Evolutionary conservation across 371 early-diverging fungal species (phyloP).

Genomic region (Mortierella sp.): DNA sequence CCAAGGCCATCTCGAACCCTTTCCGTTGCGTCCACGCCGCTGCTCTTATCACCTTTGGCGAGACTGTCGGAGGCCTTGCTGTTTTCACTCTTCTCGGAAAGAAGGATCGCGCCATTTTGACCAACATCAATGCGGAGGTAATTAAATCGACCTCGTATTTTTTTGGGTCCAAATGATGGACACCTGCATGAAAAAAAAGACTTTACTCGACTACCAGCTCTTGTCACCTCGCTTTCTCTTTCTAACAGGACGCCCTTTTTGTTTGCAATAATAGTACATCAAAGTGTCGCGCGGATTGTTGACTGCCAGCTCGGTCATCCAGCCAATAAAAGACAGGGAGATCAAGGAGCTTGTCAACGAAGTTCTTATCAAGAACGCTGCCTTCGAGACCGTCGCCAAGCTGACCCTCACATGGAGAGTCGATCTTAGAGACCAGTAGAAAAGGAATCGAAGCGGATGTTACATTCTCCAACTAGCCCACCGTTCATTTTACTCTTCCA

Average conservation of each 20-base stretch:
- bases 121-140: slow-evolving; percentile 66
- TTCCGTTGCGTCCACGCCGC: slow-evolving; percentile 65
- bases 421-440: slow-evolving; percentile 36
- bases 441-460: neutral
- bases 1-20: slow-evolving; percentile 36
- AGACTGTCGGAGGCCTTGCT: slow-evolving; percentile 69
- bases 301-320: slow-evolving; percentile 52
- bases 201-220: no score
- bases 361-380: slow-evolving; percentile 54
- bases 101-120: slow-evolving; percentile 67
- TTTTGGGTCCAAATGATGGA: neutral
- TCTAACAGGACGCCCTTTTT: neutral
- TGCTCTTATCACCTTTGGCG: slow-evolving; percentile 71
- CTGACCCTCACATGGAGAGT: slow-evolving; percentile 55
- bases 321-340: slow-evolving; percentile 50
- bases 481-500: neutral
- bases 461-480: no score
- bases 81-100: slow-evolving; percentile 62
- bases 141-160: neutral
- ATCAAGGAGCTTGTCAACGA: slow-evolving; percentile 30
- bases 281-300: slow-evolving; percentile 54
- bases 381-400: slow-evolving; percentile 54
- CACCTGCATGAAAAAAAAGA: neutral
- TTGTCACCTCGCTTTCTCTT: no score
- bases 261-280: slow-evolving; percentile 30